phyloP scores from a whole-genome alignment of 441 rosid species.

The Gossypium lobatum region DNA sequence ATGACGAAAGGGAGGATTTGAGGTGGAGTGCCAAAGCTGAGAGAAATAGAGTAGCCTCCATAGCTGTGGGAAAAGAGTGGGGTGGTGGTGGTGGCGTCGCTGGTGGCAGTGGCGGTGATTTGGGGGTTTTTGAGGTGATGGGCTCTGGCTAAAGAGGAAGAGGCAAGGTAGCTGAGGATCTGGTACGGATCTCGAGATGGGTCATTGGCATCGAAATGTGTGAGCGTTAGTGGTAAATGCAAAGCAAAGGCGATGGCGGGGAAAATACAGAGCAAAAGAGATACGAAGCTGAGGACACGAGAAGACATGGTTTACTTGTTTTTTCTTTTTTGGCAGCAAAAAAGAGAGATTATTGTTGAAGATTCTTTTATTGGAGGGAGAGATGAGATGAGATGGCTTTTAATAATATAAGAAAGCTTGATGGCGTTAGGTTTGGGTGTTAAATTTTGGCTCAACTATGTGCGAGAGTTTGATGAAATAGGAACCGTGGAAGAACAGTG shows the following conservation, averaged over 20 bases:
- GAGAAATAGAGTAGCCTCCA: conserved; percentile 38
- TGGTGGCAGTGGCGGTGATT: not conserved
- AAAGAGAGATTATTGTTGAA: not conserved
- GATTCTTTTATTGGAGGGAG: not conserved
- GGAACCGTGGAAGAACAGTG: not conserved
- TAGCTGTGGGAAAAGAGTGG: conserved; percentile 31
- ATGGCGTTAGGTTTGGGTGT: conserved; percentile 3
- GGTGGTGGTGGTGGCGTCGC: conserved; percentile 11
- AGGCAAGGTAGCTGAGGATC: conserved; percentile 25
- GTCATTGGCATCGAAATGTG: conserved; percentile 10
- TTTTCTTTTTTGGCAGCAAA: not conserved
- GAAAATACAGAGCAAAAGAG: conserved; percentile 14
- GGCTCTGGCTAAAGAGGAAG: conserved; percentile 30
- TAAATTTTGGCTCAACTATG: conserved; percentile 7
- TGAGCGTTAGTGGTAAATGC: conserved; percentile 21
- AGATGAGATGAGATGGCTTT: not conserved
- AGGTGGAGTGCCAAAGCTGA: conserved; percentile 43
- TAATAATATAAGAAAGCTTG: not conserved
- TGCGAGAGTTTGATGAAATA: not conserved
- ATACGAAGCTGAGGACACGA: conserved; percentile 6
- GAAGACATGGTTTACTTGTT: conserved; percentile 12
- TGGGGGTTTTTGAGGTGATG: conserved; percentile 31
- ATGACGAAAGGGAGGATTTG: conserved; percentile 39
- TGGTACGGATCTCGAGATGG: conserved; percentile 23
- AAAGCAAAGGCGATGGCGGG: conserved; percentile 1